phyloP scores from a whole-genome alignment of 2,329 filamentous ascomycete species.

The Ilyonectria mors-panacis region DNA sequence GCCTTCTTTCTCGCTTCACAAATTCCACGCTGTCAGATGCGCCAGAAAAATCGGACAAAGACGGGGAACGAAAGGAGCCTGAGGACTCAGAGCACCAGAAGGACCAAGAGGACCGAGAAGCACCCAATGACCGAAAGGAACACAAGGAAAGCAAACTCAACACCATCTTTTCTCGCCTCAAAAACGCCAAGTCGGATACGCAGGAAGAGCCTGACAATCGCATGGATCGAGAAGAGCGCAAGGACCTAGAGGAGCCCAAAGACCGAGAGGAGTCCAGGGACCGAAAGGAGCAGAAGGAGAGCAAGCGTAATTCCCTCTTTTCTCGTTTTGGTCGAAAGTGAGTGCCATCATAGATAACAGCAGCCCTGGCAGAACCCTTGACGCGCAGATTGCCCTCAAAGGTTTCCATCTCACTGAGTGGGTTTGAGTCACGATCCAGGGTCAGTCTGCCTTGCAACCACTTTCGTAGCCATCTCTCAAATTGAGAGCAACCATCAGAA shows the following conservation, averaged over 20 bases:
- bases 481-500: no score
- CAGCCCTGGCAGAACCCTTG: no score
- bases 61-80: not conserved
- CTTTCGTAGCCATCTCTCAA: no score
- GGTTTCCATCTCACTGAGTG: no score
- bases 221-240: not conserved
- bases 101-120: not conserved
- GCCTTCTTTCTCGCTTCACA: not conserved
- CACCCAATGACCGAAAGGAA: not conserved
- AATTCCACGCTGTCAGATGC: not conserved
- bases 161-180: constrained; percentile 35
- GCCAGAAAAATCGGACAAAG: not conserved
- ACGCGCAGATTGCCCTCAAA: no score
- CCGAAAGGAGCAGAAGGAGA: not conserved
- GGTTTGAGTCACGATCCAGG: no score
- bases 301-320: not conserved
- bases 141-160: not conserved
- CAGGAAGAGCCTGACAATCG: not conserved
- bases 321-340: not conserved
- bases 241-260: not conserved
- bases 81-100: not conserved
- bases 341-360: not conserved
- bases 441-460: no score
- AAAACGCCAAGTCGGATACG: not conserved
- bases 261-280: not conserved